A percentile compares a stretch with the other conserved stretches of the same genome.
phyloP scores from a whole-genome alignment of 805 yeast species.

The Candida succiphila region DNA sequence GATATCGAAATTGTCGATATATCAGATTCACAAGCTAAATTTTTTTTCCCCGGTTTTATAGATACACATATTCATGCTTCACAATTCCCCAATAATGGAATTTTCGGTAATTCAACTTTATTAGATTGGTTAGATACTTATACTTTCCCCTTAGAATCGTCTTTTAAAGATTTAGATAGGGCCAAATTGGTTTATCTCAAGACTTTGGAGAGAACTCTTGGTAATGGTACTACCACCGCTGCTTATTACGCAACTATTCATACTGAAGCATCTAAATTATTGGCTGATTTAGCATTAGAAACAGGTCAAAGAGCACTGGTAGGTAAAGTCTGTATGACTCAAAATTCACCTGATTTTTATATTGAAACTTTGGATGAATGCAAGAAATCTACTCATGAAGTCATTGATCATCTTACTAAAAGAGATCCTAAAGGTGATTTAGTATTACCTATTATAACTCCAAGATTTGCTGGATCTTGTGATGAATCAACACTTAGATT shows the following conservation, averaged over 20 bases:
- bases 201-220: slow-evolving; percentile 54
- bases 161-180: slow-evolving; percentile 36
- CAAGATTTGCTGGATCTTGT: slow-evolving; percentile 87
- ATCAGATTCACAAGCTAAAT: slow-evolving; percentile 27
- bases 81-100: slow-evolving; percentile 65
- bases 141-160: slow-evolving; percentile 77
- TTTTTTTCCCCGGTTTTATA: slow-evolving; percentile 68
- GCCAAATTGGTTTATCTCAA: slow-evolving; percentile 55
- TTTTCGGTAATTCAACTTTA: slow-evolving; percentile 71
- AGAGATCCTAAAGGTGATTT: slow-evolving; percentile 39
- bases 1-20: slow-evolving; percentile 19
- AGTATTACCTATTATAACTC: slow-evolving; percentile 71
- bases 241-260: slow-evolving; percentile 81
- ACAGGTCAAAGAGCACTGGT: slow-evolving; percentile 76
- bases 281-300: slow-evolving; percentile 56
- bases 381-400: slow-evolving; percentile 34
- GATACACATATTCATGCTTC: slow-evolving; percentile 77
- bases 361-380: slow-evolving; percentile 44
- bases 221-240: slow-evolving; percentile 80
- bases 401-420: slow-evolving; percentile 41
- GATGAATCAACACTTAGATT: slow-evolving; percentile 45
- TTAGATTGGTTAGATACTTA: slow-evolving; percentile 79
- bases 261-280: slow-evolving; percentile 52
- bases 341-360: slow-evolving; percentile 67
- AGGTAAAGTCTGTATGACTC: slow-evolving; percentile 89